These are phyloP conservation scores for Cutaneotrichosporon mucoides DNA, from an alignment of 1,284 basidiomycete genomes.

Conservation along the genomic window DNA sequence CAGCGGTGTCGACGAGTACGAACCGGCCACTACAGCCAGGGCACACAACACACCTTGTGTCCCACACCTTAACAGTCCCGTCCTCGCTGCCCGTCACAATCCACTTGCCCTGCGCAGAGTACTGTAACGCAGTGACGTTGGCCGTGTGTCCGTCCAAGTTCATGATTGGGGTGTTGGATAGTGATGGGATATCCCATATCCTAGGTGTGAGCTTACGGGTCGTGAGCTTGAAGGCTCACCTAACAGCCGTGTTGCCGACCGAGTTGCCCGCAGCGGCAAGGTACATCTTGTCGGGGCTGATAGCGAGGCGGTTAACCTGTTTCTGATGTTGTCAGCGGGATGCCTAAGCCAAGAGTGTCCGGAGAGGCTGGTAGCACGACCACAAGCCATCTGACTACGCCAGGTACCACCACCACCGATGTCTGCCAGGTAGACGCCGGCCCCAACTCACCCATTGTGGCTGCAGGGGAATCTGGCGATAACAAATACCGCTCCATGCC, in stretches of 20 bases:
- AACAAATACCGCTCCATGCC: constrained; percentile 98
- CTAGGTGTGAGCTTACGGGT: too few species aligned
- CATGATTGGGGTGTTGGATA: constrained; percentile 66
- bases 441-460: constrained; percentile 52
- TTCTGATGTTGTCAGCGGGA: too few species aligned
- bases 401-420: too few species aligned
- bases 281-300: constrained; percentile 90
- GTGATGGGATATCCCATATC: constrained; percentile 68
- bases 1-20: too few species aligned
- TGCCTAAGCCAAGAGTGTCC: too few species aligned
- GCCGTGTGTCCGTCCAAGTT: constrained; percentile 88
- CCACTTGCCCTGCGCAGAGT: constrained; percentile 98
- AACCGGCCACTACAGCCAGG: too few species aligned
- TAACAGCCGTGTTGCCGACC: constrained; percentile 89
- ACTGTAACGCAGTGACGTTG: constrained; percentile 92
- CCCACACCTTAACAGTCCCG: constrained; percentile 98
- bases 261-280: constrained; percentile 93
- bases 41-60: constrained; percentile 80
- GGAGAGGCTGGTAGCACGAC: too few species aligned
- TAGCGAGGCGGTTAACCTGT: constrained; percentile 97
- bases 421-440: too few species aligned
- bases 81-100: constrained; percentile 97
- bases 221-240: too few species aligned
- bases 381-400: too few species aligned
- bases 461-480: constrained; percentile 75